phyloP scores from a whole-genome alignment of 2,329 filamentous ascomycete genomes.

The Pyricularia grisea region DNA sequence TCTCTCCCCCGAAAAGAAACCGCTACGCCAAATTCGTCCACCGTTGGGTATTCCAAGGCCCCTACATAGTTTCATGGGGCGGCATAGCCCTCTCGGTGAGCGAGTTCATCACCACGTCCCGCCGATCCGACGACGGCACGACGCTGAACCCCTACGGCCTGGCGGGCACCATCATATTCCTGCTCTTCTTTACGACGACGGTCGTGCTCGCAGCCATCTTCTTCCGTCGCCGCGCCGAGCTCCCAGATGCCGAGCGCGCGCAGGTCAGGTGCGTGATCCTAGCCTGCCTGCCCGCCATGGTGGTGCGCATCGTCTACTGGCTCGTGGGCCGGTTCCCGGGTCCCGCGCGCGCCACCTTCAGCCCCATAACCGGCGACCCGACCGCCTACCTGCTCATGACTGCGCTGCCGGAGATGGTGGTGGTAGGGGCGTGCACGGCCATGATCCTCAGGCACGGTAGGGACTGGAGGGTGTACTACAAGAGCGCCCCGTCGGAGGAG shows the following conservation, averaged over 20 bases:
- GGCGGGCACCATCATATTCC: conserved; percentile 6
- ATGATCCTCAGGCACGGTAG: conserved; percentile 3
- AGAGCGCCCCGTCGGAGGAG: background rate
- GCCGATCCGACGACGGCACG: background rate
- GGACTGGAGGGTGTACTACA: conserved; percentile 1
- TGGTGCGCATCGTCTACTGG: conserved; percentile 17
- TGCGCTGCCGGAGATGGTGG: conserved; percentile 20
- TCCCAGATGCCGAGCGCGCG: conserved; percentile 14
- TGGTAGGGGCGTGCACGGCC: conserved; percentile 11
- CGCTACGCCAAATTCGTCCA: conserved; percentile 11
- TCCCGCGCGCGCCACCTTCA: conserved; percentile 5
- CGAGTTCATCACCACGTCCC: conserved; percentile 8
- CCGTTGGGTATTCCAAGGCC: conserved; percentile 8
- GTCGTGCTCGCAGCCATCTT: conserved; percentile 10
- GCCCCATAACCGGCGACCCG: conserved; percentile 10
- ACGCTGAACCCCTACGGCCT: conserved; percentile 6
- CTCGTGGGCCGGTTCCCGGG: conserved; percentile 13
- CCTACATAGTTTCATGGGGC: conserved; percentile 6
- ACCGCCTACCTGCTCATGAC: conserved; percentile 20
- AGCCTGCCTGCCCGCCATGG: conserved; percentile 16
- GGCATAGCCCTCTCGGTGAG: conserved; percentile 9
- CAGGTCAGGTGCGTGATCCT: conserved; percentile 17
- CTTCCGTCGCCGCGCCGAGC: conserved; percentile 6
- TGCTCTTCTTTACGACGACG: conserved; percentile 6
- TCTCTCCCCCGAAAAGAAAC: conserved; percentile 8